These are phyloP conservation scores for Comarum palustre DNA, from an alignment of 306 rosid species.

Conservation along the genomic window DNA sequence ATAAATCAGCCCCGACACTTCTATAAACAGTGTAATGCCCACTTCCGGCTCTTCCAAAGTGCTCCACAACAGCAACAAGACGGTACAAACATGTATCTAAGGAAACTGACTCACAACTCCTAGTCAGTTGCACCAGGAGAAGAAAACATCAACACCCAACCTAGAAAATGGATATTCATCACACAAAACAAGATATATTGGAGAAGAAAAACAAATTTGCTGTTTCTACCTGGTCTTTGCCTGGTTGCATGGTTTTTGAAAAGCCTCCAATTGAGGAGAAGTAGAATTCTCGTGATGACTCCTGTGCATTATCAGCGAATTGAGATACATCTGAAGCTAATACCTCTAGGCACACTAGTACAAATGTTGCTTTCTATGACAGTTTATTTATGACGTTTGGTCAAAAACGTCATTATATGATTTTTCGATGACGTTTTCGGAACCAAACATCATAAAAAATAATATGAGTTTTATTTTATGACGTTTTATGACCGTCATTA, in stretches of 20 bases:
- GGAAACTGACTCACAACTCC: constrained; percentile 31
- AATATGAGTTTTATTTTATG: too few species aligned
- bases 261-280: constrained; percentile 29
- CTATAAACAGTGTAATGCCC: constrained; percentile 96
- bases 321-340: constrained; percentile 23
- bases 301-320: constrained; percentile 25
- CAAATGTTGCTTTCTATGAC: too few species aligned
- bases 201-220: background rate
- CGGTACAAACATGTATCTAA: constrained; percentile 49
- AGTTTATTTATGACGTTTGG: too few species aligned
- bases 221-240: constrained; percentile 35
- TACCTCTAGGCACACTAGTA: constrained; percentile 10
- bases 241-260: constrained; percentile 36
- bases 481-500: too few species aligned
- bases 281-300: constrained; percentile 27
- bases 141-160: constrained; percentile 7
- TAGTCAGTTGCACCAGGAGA: constrained; percentile 38
- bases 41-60: constrained; percentile 73
- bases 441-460: too few species aligned
- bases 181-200: background rate
- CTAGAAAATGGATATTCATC: background rate
- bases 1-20: constrained; percentile 39
- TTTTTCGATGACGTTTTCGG: too few species aligned
- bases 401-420: too few species aligned
- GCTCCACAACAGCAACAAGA: constrained; percentile 81